Evolutionary conservation across 2,329 filamentous ascomycete genomes (phyloP).

Genomic region (Delphinella strobiligena): DNA sequence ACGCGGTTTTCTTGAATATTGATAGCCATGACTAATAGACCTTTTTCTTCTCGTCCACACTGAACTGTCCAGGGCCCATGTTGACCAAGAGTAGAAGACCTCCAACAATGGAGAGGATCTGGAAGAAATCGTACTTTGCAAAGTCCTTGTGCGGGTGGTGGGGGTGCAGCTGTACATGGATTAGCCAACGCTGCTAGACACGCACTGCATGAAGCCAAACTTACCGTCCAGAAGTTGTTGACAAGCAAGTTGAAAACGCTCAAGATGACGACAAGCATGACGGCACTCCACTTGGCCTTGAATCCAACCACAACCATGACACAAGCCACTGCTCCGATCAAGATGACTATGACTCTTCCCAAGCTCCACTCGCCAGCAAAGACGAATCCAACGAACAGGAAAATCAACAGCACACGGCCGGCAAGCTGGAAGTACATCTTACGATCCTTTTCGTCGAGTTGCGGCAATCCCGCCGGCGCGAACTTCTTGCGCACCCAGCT

Average conservation of each 20-base stretch:
- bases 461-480: constrained; percentile 84
- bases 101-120: constrained; percentile 96
- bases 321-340: constrained; percentile 79
- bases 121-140: constrained; percentile 99
- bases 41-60: constrained; percentile 99
- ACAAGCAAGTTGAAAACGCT: constrained; percentile 95
- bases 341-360: constrained; percentile 72
- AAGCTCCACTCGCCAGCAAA: constrained; percentile 89
- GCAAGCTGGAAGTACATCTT: constrained; percentile 99
- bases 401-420: constrained; percentile 88
- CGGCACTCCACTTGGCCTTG: constrained; percentile 98
- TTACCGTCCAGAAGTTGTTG: constrained; percentile 99
- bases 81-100: constrained; percentile 94
- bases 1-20: constrained; percentile 11
- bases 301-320: constrained; percentile 99
- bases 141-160: constrained; percentile 99
- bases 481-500: constrained; percentile 97
- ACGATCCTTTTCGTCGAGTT: constrained; percentile 96
- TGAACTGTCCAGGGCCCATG: constrained; percentile 95
- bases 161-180: constrained; percentile 63
- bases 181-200: constrained; percentile 2
- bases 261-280: constrained; percentile 85
- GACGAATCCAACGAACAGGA: constrained; percentile 93
- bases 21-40: too few relatives aligned
- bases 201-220: constrained; percentile 20